These are phyloP conservation scores for Pachyrhizus erosus DNA, from an alignment of 306 rosid genomes.

Conservation along the genomic window DNA sequence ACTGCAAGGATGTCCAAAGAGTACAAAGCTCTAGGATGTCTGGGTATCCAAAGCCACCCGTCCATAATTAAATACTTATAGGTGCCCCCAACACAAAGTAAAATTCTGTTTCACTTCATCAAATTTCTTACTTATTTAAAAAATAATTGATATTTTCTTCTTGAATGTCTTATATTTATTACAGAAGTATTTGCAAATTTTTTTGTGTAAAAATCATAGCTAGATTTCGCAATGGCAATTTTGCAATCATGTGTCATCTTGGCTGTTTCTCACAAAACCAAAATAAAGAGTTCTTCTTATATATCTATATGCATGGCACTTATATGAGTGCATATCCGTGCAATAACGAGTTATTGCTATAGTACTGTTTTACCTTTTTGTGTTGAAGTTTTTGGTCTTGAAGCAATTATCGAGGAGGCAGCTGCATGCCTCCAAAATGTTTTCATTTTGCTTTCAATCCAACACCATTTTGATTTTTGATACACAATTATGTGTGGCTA, in stretches of 20 bases:
- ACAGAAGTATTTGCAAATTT: neutral
- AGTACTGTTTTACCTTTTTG: neutral
- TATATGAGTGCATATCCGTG: neutral
- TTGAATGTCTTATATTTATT: neutral
- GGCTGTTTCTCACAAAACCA: neutral
- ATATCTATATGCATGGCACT: neutral
- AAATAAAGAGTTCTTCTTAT: neutral
- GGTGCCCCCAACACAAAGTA: neutral
- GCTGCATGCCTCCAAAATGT: neutral
- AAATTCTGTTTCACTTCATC: neutral
- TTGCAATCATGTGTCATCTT: neutral
- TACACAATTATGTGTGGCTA: neutral
- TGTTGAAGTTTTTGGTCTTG: neutral
- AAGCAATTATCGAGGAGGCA: neutral
- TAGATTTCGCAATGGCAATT: neutral
- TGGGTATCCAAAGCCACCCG: slow-evolving; percentile 27
- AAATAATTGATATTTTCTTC: too few relatives aligned
- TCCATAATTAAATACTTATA: neutral
- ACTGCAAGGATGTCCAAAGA: slow-evolving; percentile 44
- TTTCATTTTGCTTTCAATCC: neutral
- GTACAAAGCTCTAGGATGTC: slow-evolving; percentile 45
- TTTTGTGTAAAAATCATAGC: neutral
- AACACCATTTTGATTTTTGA: too few relatives aligned
- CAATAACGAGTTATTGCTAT: neutral
- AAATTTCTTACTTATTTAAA: neutral